Base-by-base conservation (phyloP, 768 basidiomycete species). In the Cystobasidium tubakii region DNA sequence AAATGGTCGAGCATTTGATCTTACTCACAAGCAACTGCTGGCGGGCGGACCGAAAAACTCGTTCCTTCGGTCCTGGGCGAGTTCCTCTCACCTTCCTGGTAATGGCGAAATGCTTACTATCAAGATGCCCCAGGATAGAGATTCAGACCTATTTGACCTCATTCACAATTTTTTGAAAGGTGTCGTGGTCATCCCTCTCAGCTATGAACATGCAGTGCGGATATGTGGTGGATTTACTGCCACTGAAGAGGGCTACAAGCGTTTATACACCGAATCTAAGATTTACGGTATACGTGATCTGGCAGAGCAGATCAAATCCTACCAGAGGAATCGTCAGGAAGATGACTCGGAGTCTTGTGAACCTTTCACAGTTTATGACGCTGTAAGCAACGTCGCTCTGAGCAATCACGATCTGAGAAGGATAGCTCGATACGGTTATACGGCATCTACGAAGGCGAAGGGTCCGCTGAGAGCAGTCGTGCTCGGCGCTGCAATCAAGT, bases 111-210 rank as follows among this genome's bases (percentile, higher is more conserved):
- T 15, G 21, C 46, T 50, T n/a, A 50, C 46, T 4, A 21, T 50
- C 46, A 50, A 60, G 33, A 50, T 60, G 57, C 57, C 57, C 27
- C 29, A 60, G 2, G 57, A 60, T 13, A 60, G 57, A 27, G 33
- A 34, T 60, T 6, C 57, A 15, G 13, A 23, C 27, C 25, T 60
- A 9, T 60, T 60, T 23, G 4, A 6, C 57, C 9, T 60, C 57
- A 34, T 60, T 6, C 15, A 34, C 57, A 12, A 27, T 2, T 60
- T 29, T 23, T 31, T 60, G 57, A 34, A 12, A 29, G 57, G 57
- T 4, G 4, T 17, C 6, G 15, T 9, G 6, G 21, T 60, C 15
- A 29, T 60, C 3, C 57, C 57, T 2, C 33, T 60, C 13, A 15
- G 29, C 13, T 3, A 6, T 15, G 23, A 27, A 27, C 17, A 31